Percentiles rank a stretch among this genome's conserved stretches.
Evolutionary conservation across 139 green algal species (phyloP).

Genomic region (Chlorella sp.): DNA sequence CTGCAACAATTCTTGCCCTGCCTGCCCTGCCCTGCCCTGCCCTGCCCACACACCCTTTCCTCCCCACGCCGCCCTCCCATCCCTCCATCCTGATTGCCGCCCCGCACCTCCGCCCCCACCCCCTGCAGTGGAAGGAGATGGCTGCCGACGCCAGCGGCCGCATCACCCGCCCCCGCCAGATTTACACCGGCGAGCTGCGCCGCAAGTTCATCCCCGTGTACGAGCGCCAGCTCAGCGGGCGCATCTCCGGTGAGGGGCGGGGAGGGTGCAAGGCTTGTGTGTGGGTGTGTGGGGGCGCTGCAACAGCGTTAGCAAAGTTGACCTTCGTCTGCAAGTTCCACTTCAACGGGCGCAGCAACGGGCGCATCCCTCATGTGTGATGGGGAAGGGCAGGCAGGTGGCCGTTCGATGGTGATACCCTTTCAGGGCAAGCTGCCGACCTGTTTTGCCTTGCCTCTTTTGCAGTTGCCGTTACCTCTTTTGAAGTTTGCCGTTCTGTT

Average conservation of each 20-base stretch:
- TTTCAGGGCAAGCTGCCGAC: neutral
- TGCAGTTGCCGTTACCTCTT: no score
- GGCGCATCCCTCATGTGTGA: no score
- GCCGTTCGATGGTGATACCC: neutral
- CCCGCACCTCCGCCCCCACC: neutral
- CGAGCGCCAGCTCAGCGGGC: constrained; percentile 28
- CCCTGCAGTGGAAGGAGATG: constrained; percentile 79
- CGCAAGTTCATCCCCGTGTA: constrained; percentile 50
- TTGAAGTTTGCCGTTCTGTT: no score
- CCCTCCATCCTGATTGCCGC: neutral
- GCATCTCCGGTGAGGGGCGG: neutral
- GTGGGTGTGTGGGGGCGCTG: neutral
- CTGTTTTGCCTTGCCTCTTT: neutral
- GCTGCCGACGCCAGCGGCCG: constrained; percentile 43
- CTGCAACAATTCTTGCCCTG: no score
- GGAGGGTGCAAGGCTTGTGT: no score
- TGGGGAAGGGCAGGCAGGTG: neutral
- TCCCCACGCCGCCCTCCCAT: neutral
- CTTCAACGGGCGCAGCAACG: no score
- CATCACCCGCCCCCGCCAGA: constrained; percentile 73
- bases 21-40: no score
- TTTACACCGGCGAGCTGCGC: constrained; percentile 59
- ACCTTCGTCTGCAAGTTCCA: no score
- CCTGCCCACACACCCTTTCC: no score
- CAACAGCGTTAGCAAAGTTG: no score